A percentile compares a stretch with the other conserved stretches of the same genome.
Conservation (phyloP, 2,329 filamentous ascomycete species). For the Blumeria hordei region DNA sequence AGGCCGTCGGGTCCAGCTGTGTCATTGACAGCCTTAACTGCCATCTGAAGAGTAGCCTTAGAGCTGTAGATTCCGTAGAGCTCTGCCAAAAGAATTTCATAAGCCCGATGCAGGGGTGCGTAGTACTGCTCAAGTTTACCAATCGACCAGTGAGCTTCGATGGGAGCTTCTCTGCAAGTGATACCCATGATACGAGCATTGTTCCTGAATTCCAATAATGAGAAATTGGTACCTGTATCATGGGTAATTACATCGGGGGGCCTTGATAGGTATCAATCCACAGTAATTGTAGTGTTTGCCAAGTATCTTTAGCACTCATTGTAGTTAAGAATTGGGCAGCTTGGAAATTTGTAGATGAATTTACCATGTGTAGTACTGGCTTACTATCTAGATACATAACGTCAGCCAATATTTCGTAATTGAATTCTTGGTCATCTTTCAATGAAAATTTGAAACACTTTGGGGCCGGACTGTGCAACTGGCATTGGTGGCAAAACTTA, state of each 20-base stretch:
- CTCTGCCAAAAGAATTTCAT: background rate
- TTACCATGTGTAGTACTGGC: slow-evolving; percentile 1
- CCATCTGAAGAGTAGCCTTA: background rate
- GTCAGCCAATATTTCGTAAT: slow-evolving; percentile 1
- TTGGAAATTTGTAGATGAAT: slow-evolving; percentile 1
- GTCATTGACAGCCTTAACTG: background rate
- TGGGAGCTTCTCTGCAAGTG: background rate
- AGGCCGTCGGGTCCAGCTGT: background rate
- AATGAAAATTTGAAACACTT: background rate
- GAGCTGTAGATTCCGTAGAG: background rate
- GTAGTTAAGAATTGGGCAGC: background rate
- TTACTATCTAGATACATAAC: slow-evolving; percentile 2
- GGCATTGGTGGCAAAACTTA: background rate
- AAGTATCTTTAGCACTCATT: background rate
- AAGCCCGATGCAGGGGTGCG: background rate
- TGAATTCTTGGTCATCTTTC: background rate
- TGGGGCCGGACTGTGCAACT: background rate
- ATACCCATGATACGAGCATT: background rate
- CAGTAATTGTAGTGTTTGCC: background rate
- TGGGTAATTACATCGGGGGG: background rate
- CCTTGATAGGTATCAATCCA: background rate
- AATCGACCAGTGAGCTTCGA: background rate
- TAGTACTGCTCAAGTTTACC: background rate
- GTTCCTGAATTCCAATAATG: background rate
- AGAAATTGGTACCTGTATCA: background rate